Percentiles rank a stretch among this genome's conserved stretches.
Conservation (phyloP, 345 rosid species). For the Acer saccharum region DNA sequence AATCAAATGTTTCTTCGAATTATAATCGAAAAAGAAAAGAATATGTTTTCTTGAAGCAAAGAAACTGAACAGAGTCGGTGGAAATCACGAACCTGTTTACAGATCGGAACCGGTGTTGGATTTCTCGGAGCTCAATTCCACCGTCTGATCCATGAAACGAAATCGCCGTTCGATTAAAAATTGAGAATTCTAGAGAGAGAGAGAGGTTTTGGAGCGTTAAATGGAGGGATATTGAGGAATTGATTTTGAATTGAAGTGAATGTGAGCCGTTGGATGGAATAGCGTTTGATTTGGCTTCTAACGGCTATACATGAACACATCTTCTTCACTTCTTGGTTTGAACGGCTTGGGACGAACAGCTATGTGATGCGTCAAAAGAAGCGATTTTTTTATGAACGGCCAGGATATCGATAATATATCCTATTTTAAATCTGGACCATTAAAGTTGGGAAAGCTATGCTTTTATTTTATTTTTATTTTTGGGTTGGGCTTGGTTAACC, state of each 20-base stretch:
- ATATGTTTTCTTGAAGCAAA: background rate
- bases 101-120: conserved; percentile 6
- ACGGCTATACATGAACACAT: no score
- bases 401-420: no score
- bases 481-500: conserved; percentile 7
- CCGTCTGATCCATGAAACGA: conserved; percentile 28
- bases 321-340: no score
- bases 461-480: no score
- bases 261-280: conserved; percentile 48
- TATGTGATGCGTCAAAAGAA: no score
- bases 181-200: conserved; percentile 12
- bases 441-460: no score
- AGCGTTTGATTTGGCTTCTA: conserved; percentile 19
- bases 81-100: conserved; percentile 15
- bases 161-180: background rate
- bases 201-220: conserved; percentile 19
- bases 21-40: background rate
- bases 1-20: background rate
- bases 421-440: no score
- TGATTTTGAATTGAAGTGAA: conserved; percentile 51
- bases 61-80: background rate
- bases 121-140: conserved; percentile 15
- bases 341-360: no score
- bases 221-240: conserved; percentile 6
- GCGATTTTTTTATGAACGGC: no score